These are phyloP conservation scores for Mortierella antarctica DNA, from an alignment of 192 early-diverging fungal species.

Conservation along the genomic window DNA sequence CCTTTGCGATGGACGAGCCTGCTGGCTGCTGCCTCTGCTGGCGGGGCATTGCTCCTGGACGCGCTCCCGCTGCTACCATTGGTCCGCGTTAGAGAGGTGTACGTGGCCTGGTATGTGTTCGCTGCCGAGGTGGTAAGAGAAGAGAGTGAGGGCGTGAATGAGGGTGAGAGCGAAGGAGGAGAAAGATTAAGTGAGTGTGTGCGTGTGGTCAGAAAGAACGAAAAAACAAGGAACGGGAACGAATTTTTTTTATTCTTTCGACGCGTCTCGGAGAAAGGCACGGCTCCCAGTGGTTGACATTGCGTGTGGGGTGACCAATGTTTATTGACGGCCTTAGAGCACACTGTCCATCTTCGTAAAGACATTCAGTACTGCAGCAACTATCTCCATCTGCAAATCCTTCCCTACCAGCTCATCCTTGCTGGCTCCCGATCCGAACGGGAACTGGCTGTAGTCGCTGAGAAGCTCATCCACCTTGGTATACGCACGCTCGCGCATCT, in stretches of 20 bases:
- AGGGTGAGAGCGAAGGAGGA: neutral
- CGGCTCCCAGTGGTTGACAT: too few relatives aligned
- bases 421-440: slow-evolving; percentile 68
- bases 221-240: neutral
- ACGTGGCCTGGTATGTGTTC: neutral
- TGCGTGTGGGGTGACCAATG: neutral
- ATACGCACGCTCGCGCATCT: slow-evolving; percentile 90
- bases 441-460: slow-evolving; percentile 84
- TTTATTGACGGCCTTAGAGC: slow-evolving; percentile 50
- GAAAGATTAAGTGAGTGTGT: too few relatives aligned
- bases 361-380: slow-evolving; percentile 84
- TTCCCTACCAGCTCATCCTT: slow-evolving; percentile 65
- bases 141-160: neutral
- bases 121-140: neutral
- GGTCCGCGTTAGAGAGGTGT: too few relatives aligned
- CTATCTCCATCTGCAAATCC: slow-evolving; percentile 73
- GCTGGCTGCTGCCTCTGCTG: too few relatives aligned
- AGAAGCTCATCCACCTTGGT: slow-evolving; percentile 90
- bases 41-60: too few relatives aligned
- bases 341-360: slow-evolving; percentile 92
- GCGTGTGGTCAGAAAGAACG: neutral
- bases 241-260: too few relatives aligned
- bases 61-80: too few relatives aligned
- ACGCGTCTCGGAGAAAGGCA: too few relatives aligned
- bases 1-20: too few relatives aligned